A percentile compares a stretch with the other conserved stretches of the same genome.
Conservation (phyloP, 345 rosid species). For the Murraya paniculata region DNA sequence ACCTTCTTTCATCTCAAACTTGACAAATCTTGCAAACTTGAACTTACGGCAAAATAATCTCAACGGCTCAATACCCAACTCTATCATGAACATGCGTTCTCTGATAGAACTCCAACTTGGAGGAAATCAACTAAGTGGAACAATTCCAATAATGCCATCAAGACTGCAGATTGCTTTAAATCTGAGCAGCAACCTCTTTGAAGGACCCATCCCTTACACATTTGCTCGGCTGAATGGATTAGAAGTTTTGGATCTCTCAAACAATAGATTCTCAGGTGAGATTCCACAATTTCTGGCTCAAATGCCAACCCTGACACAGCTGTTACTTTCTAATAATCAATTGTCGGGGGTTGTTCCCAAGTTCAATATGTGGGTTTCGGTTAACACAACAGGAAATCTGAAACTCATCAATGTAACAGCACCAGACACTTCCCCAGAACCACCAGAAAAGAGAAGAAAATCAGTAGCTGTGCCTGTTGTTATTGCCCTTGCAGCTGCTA, state of each 20-base stretch:
- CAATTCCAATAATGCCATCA: conserved; percentile 54
- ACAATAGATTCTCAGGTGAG: conserved; percentile 49
- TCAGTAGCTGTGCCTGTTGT: conserved; percentile 28
- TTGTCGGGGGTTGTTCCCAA: conserved; percentile 48
- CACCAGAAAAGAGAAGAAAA: conserved; percentile 20
- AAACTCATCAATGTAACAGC: conserved; percentile 9
- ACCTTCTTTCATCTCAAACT: conserved; percentile 49
- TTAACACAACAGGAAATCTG: conserved; percentile 42
- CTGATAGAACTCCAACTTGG: conserved; percentile 80
- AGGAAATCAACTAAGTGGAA: conserved; percentile 50
- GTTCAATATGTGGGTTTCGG: conserved; percentile 22
- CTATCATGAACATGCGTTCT: conserved; percentile 23
- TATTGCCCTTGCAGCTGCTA: conserved; percentile 36
- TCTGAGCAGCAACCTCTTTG: conserved; percentile 63
- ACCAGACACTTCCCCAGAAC: not conserved
- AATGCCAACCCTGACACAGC: conserved; percentile 39
- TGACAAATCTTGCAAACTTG: conserved; percentile 34
- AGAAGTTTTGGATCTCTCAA: conserved; percentile 78
- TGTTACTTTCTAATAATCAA: conserved; percentile 61
- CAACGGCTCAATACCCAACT: conserved; percentile 53
- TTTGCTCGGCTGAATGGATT: conserved; percentile 34
- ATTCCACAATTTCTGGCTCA: conserved; percentile 32
- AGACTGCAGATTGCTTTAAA: conserved; percentile 66
- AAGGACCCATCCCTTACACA: conserved; percentile 44
- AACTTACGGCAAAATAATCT: conserved; percentile 57